Conservation (phyloP, 306 rosid species). For the Cicer bijugum region DNA sequence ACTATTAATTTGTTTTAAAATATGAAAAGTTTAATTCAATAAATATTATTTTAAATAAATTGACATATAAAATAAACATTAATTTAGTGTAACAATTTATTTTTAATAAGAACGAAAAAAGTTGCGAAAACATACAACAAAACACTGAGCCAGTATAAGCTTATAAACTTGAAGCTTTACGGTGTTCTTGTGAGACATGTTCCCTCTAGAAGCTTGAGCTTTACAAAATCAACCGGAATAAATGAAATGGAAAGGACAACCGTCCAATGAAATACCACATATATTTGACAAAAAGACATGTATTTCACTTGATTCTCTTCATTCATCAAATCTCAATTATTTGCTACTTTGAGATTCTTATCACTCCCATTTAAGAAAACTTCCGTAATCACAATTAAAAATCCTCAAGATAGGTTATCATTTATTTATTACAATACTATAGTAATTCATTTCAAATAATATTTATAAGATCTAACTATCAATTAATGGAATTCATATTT, state of each 20-base stretch:
- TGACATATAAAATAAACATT: too few species aligned
- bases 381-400: constrained; percentile 19
- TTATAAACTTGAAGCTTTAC: too few species aligned
- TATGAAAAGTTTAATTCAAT: too few species aligned
- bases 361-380: constrained; percentile 6
- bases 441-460: too few species aligned
- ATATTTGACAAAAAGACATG: background rate
- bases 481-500: too few species aligned
- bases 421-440: background rate
- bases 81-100: too few species aligned
- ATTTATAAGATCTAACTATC: too few species aligned
- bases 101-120: too few species aligned
- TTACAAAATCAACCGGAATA: constrained; percentile 31
- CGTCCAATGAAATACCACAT: constrained; percentile 16
- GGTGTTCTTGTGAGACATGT: background rate
- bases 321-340: constrained; percentile 38
- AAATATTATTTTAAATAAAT: too few species aligned
- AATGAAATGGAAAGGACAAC: constrained; percentile 21
- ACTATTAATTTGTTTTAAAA: too few species aligned
- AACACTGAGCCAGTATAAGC: too few species aligned
- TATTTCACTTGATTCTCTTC: constrained; percentile 42
- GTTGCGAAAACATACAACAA: too few species aligned
- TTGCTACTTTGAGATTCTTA: constrained; percentile 38
- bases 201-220: constrained; percentile 26
- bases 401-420: background rate